These are phyloP conservation scores for Cicer chorassanicum DNA, from an alignment of 306 rosid genomes.

Conservation along the genomic window DNA sequence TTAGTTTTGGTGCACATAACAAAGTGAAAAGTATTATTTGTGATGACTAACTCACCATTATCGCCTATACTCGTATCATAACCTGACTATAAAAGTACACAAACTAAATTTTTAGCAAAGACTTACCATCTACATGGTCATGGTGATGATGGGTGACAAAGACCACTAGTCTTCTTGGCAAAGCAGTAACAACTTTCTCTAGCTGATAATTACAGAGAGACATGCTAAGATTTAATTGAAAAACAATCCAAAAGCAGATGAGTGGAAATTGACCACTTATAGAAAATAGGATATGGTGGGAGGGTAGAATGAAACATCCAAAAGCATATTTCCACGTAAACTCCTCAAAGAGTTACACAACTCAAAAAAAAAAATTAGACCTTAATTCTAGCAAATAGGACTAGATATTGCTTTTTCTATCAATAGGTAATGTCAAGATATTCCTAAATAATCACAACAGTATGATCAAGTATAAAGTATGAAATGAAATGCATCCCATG, in stretches of 20 bases:
- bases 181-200: constrained; percentile 63
- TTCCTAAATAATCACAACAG: constrained; percentile 4
- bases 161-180: constrained; percentile 79
- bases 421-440: not conserved
- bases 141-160: constrained; percentile 86
- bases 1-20: constrained; percentile 14
- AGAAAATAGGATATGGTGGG: constrained; percentile 19
- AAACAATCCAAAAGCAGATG: constrained; percentile 22
- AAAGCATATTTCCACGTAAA: constrained; percentile 13
- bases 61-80: constrained; percentile 18
- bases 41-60: constrained; percentile 36
- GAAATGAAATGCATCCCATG: constrained; percentile 38
- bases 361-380: constrained; percentile 2
- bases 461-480: constrained; percentile 16
- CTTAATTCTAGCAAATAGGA: constrained; percentile 28
- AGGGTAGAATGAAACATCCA: constrained; percentile 30
- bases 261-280: constrained; percentile 17
- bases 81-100: constrained; percentile 26
- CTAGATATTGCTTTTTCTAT: constrained; percentile 33
- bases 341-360: constrained; percentile 13
- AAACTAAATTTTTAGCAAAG: constrained; percentile 23
- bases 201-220: constrained; percentile 65
- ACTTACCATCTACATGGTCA: constrained; percentile 89
- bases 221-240: constrained; percentile 41
- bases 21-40: constrained; percentile 26